These are phyloP conservation scores for Yarrowia sp. DNA, from an alignment of 805 yeast species.

Conservation along the genomic window DNA sequence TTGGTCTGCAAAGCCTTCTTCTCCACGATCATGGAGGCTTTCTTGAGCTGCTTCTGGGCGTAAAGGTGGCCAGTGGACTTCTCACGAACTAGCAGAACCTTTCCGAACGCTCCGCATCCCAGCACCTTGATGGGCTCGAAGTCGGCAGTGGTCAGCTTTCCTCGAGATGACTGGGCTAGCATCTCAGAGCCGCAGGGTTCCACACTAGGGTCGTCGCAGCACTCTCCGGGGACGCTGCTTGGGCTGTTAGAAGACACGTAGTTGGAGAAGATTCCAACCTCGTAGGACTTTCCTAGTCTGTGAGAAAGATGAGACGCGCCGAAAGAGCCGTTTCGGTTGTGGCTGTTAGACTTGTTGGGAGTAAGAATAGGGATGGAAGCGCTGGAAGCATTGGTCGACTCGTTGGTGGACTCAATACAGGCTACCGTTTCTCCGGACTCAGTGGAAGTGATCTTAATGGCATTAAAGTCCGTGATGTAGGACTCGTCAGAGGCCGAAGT, in stretches of 20 bases:
- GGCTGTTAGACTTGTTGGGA: slow-evolving; percentile 8
- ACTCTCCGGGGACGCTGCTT: slow-evolving; percentile 16
- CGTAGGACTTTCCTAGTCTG: slow-evolving; percentile 58
- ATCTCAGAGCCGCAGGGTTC: slow-evolving; percentile 27
- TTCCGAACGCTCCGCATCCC: slow-evolving; percentile 90
- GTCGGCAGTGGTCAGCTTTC: slow-evolving; percentile 54
- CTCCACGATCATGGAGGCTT: slow-evolving; percentile 76
- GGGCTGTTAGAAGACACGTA: slow-evolving; percentile 48
- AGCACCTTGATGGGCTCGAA: slow-evolving; percentile 77
- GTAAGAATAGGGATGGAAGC: slow-evolving; percentile 36
- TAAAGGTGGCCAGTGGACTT: slow-evolving; percentile 65
- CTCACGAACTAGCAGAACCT: slow-evolving; percentile 79
- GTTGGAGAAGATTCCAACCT: slow-evolving; percentile 56
- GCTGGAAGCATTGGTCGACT: slow-evolving; percentile 29
- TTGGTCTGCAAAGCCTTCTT: slow-evolving; percentile 73
- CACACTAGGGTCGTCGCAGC: slow-evolving; percentile 16
- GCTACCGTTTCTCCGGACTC: slow-evolving; percentile 38
- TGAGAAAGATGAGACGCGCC: slow-evolving; percentile 32
- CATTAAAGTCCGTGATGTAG: slow-evolving; percentile 33
- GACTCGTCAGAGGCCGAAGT: slow-evolving; percentile 9
- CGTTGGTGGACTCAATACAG: slow-evolving; percentile 12
- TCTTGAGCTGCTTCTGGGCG: slow-evolving; percentile 86
- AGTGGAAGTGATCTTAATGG: slow-evolving; percentile 31
- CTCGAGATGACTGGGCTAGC: slow-evolving; percentile 27
- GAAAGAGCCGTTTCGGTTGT: slow-evolving; percentile 11